These are phyloP conservation scores for Verticillium alfalfae DNA, from an alignment of 2,329 filamentous ascomycete genomes.

Conservation along the genomic window DNA sequence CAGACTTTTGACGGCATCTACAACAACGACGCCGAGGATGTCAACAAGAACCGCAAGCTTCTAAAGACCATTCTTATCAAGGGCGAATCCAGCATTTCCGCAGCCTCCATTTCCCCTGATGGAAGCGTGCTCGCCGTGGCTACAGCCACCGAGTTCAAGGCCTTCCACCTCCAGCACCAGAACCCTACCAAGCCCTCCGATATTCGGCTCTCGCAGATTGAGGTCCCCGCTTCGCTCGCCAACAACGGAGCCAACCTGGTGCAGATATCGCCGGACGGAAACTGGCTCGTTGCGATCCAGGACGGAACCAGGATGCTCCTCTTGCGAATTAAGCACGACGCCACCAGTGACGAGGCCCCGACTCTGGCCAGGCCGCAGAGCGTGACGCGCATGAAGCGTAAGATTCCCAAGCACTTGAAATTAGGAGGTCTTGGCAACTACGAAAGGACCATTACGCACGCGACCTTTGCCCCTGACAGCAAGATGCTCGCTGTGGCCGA, in stretches of 20 bases:
- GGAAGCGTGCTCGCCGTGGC: constrained; percentile 72
- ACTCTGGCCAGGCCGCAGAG: constrained; percentile 34
- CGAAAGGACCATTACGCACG: constrained; percentile 66
- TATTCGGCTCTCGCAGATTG: constrained; percentile 66
- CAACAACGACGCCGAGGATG: constrained; percentile 29
- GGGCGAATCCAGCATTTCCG: constrained; percentile 79
- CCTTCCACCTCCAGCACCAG: constrained; percentile 62
- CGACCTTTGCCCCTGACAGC: constrained; percentile 76
- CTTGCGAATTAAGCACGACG: constrained; percentile 30
- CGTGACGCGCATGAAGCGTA: constrained; percentile 46
- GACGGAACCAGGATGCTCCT: constrained; percentile 54
- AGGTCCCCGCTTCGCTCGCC: constrained; percentile 52
- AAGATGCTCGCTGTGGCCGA: constrained; percentile 75
- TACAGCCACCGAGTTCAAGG: constrained; percentile 68
- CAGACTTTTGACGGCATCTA: constrained; percentile 41
- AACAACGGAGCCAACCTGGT: constrained; percentile 63
- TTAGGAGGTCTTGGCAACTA: constrained; percentile 70
- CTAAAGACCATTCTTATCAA: constrained; percentile 63
- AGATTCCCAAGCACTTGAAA: constrained; percentile 46
- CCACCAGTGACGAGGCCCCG: constrained; percentile 10
- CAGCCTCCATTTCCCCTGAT: constrained; percentile 63
- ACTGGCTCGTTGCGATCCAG: constrained; percentile 63
- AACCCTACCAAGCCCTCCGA: constrained; percentile 46
- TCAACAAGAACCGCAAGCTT: constrained; percentile 55
- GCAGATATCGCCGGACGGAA: constrained; percentile 62